Evolutionary conservation across 345 rosid species (phyloP).

Genomic region (Laguncularia racemosa): DNA sequence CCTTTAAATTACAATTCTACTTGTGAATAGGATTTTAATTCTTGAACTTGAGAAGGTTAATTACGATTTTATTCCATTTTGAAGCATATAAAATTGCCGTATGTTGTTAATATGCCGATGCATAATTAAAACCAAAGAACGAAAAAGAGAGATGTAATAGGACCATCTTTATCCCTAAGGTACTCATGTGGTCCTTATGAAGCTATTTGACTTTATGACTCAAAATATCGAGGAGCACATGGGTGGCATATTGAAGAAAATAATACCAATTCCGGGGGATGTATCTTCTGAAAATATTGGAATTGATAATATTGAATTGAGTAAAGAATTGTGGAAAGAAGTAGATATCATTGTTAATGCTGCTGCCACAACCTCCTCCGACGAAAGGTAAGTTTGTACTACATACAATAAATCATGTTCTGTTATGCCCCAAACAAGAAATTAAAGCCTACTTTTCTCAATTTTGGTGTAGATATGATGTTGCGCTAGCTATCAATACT

Average conservation of each 20-base stretch:
- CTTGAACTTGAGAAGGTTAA: too few species aligned
- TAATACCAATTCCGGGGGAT: conserved; percentile 24
- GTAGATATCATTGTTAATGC: conserved; percentile 27
- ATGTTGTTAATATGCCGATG: too few species aligned
- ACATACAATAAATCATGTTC: background rate
- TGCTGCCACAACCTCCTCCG: conserved; percentile 39
- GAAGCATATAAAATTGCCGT: too few species aligned
- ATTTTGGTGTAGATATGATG: conserved; percentile 29
- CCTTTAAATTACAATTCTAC: too few species aligned
- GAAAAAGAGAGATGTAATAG: too few species aligned
- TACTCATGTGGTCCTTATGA: too few species aligned
- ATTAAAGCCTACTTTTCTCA: background rate
- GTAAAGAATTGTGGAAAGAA: conserved; percentile 20
- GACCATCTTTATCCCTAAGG: too few species aligned
- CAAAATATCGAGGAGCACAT: conserved; percentile 4
- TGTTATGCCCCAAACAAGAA: too few species aligned
- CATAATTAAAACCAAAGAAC: too few species aligned
- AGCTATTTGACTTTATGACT: conserved; percentile 11
- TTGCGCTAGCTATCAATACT: conserved; percentile 49
- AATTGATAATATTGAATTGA: conserved; percentile 12
- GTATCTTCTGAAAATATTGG: conserved; percentile 20
- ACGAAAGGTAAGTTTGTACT: conserved; percentile 26
- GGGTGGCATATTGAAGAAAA: conserved; percentile 11
- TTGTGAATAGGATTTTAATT: too few species aligned
- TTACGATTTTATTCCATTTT: too few species aligned